A percentile compares a stretch with the other conserved stretches of the same genome.
Conservation (phyloP, 441 rosid species). For the Gossypium gossypioides region DNA sequence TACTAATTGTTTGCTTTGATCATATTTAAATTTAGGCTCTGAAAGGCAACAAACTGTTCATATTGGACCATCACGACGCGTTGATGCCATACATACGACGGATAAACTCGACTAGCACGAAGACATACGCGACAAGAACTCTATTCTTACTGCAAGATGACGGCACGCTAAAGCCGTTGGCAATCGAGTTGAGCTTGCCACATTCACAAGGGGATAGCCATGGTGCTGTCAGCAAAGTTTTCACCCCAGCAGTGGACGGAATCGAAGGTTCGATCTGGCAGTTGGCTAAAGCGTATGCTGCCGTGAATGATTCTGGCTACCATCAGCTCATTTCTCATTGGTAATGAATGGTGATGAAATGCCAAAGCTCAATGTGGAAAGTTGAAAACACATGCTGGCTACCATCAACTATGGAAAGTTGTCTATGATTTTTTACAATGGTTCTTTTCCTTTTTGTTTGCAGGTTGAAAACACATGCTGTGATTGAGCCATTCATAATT, state of each 20-base stretch:
- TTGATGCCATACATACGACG: slow-evolving; percentile 56
- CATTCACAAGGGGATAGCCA: slow-evolving; percentile 52
- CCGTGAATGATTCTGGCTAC: slow-evolving; percentile 77
- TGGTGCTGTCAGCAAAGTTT: slow-evolving; percentile 62
- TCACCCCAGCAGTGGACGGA: slow-evolving; percentile 51
- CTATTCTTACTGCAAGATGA: slow-evolving; percentile 56
- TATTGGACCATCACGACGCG: slow-evolving; percentile 69
- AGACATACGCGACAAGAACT: slow-evolving; percentile 76
- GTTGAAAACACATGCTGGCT: neutral
- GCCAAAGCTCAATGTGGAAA: neutral
- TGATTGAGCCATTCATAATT: slow-evolving; percentile 72
- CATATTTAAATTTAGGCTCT: slow-evolving; percentile 40
- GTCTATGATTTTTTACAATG: neutral
- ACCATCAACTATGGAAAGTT: neutral
- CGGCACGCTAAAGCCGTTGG: slow-evolving; percentile 64
- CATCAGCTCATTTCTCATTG: slow-evolving; percentile 85
- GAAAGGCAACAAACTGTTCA: slow-evolving; percentile 40
- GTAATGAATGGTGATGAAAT: slow-evolving; percentile 28
- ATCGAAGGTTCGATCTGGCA: slow-evolving; percentile 66
- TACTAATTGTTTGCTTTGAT: neutral
- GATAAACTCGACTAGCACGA: slow-evolving; percentile 62
- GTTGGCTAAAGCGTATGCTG: slow-evolving; percentile 81
- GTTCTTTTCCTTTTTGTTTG: neutral
- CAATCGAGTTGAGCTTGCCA: slow-evolving; percentile 83
- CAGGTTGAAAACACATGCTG: slow-evolving; percentile 81